phyloP scores from a whole-genome alignment of 176 grass and related monocot genomes.

The Ensete glaucum region DNA sequence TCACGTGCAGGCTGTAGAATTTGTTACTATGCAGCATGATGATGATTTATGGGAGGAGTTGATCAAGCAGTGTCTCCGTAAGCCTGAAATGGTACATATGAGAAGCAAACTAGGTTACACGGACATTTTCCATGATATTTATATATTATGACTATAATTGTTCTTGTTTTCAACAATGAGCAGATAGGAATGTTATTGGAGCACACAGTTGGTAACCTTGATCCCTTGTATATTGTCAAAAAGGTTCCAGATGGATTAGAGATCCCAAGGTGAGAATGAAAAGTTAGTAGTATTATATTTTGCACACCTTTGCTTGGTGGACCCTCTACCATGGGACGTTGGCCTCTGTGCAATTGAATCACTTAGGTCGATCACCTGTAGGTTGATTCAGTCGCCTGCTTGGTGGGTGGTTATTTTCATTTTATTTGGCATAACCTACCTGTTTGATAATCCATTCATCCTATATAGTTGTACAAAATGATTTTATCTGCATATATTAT shows the following conservation, averaged over 20 bases:
- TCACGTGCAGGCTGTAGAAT: constrained; percentile 78
- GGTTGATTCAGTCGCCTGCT: neutral
- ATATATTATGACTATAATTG: neutral
- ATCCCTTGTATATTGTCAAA: constrained; percentile 91
- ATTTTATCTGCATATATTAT: neutral
- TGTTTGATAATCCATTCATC: neutral
- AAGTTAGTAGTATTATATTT: neutral
- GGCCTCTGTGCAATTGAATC: no score
- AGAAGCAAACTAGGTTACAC: neutral
- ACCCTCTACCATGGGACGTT: no score
- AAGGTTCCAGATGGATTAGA: constrained; percentile 95
- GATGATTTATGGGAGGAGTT: constrained; percentile 96
- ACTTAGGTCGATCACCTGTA: no score
- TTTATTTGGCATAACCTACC: neutral
- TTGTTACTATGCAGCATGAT: constrained; percentile 85
- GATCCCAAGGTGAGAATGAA: constrained; percentile 63
- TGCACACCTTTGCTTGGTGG: no score
- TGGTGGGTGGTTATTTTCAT: neutral
- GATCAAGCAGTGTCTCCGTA: constrained; percentile 74
- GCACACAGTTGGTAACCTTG: constrained; percentile 96
- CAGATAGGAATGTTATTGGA: constrained; percentile 98
- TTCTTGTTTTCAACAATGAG: constrained; percentile 14
- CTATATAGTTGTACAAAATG: neutral
- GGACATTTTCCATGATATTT: neutral
- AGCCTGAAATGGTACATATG: constrained; percentile 78